Evolutionary conservation across 495 filamentous ascomycete species (phyloP).

Genomic region (Penicillium subrubescens): DNA sequence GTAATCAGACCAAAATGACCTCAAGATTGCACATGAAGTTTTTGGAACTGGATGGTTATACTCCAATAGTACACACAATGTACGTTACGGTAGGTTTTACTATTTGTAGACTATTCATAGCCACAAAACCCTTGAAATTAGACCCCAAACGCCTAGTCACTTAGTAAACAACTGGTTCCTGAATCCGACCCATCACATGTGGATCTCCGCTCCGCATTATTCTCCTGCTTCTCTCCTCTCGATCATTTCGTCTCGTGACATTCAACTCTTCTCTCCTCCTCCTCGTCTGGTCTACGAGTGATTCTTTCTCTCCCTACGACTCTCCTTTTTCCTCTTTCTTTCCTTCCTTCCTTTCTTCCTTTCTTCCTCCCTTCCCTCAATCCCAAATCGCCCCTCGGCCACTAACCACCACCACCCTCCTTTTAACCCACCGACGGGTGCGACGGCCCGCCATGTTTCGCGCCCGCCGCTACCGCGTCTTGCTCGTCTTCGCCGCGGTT

Average conservation of each 20-base stretch:
- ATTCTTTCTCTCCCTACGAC: not conserved
- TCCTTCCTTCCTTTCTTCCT: not conserved
- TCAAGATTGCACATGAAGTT: not conserved
- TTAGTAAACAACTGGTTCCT: not conserved
- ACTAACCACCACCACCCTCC: slow-evolving; percentile 1
- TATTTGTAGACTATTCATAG: not conserved
- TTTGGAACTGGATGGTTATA: not conserved
- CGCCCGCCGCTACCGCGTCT: slow-evolving; percentile 73
- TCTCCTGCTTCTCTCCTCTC: not conserved
- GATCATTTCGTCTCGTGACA: slow-evolving; percentile 19
- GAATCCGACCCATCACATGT: slow-evolving; percentile 22
- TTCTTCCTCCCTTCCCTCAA: not conserved
- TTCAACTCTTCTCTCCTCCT: slow-evolving; percentile 14
- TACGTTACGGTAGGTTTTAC: too few species aligned
- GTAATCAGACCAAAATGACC: not conserved
- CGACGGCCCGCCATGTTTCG: slow-evolving; percentile 63
- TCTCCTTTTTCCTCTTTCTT: not conserved
- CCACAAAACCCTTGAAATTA: not conserved
- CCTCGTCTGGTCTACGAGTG: not conserved
- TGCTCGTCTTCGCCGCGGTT: slow-evolving; percentile 69
- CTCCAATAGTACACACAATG: not conserved
- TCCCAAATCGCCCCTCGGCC: not conserved
- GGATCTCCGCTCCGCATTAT: slow-evolving; percentile 18
- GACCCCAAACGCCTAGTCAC: not conserved
- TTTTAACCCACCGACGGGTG: slow-evolving; percentile 1